These are phyloP conservation scores for Mycena maculata DNA, from an alignment of 768 basidiomycete species.

Conservation along the genomic window DNA sequence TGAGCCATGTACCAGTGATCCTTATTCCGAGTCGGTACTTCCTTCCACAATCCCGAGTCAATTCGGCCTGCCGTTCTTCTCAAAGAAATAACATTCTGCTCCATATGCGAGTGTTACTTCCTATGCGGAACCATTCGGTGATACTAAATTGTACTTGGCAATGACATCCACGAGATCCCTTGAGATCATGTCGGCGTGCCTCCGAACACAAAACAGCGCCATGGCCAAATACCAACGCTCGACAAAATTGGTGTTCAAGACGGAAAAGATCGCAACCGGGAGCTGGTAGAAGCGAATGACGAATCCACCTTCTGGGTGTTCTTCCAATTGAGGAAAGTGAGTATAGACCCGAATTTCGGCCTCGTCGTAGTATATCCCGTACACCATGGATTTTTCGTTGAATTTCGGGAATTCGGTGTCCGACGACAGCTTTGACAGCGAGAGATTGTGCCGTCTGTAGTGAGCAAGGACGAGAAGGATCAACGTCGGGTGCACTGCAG, in stretches of 20 bases:
- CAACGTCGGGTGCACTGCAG: slow-evolving; percentile 15
- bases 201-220: neutral
- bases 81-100: no score
- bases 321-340: slow-evolving; percentile 10
- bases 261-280: neutral
- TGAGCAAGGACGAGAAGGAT: slow-evolving; percentile 20
- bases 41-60: no score
- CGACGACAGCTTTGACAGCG: neutral
- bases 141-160: no score
- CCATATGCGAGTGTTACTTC: no score
- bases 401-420: neutral
- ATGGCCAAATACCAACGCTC: neutral
- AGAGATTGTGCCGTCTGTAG: neutral
- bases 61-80: no score
- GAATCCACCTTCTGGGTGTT: neutral
- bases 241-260: neutral
- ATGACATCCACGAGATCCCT: neutral
- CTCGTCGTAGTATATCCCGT: slow-evolving; percentile 7
- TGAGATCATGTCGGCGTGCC: slow-evolving; percentile 3
- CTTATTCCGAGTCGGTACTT: no score
- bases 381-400: slow-evolving; percentile 2
- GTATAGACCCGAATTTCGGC: neutral
- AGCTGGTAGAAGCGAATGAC: slow-evolving; percentile 6
- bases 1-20: no score
- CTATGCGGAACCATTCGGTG: no score